These are phyloP conservation scores for Hamigera avellanea DNA, from an alignment of 495 filamentous ascomycete genomes.

Conservation along the genomic window DNA sequence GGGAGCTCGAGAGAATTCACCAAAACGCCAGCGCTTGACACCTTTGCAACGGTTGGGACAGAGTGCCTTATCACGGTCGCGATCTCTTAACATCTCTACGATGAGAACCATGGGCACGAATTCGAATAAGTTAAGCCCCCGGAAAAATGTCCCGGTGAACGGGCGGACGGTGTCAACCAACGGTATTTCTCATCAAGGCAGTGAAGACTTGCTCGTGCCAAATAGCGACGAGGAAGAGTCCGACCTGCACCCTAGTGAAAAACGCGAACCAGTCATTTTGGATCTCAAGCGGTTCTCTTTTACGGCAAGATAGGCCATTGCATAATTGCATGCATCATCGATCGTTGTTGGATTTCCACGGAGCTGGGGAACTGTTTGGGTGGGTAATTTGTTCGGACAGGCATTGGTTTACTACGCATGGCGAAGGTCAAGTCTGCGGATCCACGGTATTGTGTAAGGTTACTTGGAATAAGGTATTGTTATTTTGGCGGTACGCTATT, in stretches of 20 bases:
- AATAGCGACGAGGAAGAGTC: conserved; percentile 56
- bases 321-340: neutral
- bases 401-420: too few relatives aligned
- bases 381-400: neutral
- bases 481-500: neutral
- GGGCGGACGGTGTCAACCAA: neutral
- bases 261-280: conserved; percentile 13
- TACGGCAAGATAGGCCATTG: conserved; percentile 16
- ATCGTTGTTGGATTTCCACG: neutral
- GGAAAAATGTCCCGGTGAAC: neutral
- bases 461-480: too few relatives aligned
- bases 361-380: neutral
- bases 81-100: conserved; percentile 21
- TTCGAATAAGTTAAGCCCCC: too few relatives aligned
- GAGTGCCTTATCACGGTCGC: conserved; percentile 32
- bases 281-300: conserved; percentile 47
- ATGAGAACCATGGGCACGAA: too few relatives aligned
- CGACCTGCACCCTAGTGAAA: conserved; percentile 15
- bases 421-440: too few relatives aligned
- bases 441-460: too few relatives aligned
- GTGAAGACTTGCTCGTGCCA: conserved; percentile 65
- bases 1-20: conserved; percentile 6
- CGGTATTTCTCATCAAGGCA: conserved; percentile 34
- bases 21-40: conserved; percentile 23
- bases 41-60: conserved; percentile 37